Evolutionary conservation across 495 filamentous ascomycete genomes (phyloP).

Genomic region (Hypoxylon trugodes): DNA sequence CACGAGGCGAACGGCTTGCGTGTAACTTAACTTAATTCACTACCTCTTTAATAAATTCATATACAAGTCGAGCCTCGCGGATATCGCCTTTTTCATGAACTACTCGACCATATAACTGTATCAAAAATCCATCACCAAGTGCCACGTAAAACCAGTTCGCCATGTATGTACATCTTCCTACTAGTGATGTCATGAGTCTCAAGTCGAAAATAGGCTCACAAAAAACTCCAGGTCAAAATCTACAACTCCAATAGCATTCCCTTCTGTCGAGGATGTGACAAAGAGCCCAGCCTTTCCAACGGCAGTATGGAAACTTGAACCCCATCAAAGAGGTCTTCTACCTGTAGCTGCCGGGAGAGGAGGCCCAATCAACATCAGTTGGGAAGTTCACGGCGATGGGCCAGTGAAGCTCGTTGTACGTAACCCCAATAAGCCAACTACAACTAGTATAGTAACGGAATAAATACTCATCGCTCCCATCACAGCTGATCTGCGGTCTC

Average conservation of each 20-base stretch:
- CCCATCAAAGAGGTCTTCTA: slow-evolving; percentile 63
- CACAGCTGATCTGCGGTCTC: slow-evolving; percentile 71
- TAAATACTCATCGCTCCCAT: background rate
- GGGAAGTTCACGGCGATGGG: slow-evolving; percentile 82
- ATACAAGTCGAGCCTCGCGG: background rate
- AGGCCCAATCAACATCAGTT: slow-evolving; percentile 74
- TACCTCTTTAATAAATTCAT: background rate
- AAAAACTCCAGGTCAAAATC: background rate
- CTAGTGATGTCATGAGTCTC: background rate
- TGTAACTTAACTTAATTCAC: background rate
- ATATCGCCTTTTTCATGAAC: background rate
- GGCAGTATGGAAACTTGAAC: slow-evolving; percentile 68
- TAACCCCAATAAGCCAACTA: slow-evolving; percentile 17
- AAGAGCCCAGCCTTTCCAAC: slow-evolving; percentile 57
- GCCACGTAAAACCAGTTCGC: background rate
- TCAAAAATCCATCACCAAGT: background rate
- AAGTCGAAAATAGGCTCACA: background rate
- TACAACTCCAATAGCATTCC: slow-evolving; percentile 31
- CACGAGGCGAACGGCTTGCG: background rate
- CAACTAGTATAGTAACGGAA: background rate
- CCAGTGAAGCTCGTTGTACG: slow-evolving; percentile 74
- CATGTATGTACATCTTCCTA: background rate
- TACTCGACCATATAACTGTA: background rate
- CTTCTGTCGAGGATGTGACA: slow-evolving; percentile 50
- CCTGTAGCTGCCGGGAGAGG: slow-evolving; percentile 70